Percentiles rank a stretch among this genome's conserved stretches.
phyloP scores from a whole-genome alignment of 208 protist genomes.

The Wallacemonas collosoma region DNA sequence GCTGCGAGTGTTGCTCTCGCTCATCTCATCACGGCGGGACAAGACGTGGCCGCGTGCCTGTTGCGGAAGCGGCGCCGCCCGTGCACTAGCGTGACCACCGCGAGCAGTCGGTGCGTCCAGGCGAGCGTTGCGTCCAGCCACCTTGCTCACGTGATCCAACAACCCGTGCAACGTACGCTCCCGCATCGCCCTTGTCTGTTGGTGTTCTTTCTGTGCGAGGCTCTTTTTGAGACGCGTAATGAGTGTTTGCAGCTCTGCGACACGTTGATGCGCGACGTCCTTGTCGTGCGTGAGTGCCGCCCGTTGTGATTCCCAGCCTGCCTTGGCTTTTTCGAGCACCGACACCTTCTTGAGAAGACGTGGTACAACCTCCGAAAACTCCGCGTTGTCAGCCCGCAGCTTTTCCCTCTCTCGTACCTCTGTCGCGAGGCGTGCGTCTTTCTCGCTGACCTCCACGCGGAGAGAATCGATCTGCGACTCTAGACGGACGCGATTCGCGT shows the following conservation, averaged over 20 bases:
- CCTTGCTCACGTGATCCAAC: neutral
- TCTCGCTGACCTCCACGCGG: neutral
- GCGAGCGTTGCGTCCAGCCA: constrained; percentile 1
- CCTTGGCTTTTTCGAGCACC: constrained; percentile 37
- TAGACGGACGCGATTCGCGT: constrained; percentile 1
- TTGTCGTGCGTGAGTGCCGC: constrained; percentile 2
- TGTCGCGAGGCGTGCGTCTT: neutral
- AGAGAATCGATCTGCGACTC: neutral
- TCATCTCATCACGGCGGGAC: neutral
- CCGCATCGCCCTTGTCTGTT: neutral
- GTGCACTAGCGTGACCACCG: neutral
- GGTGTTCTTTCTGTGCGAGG: constrained; percentile 2
- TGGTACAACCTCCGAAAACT: constrained; percentile 49
- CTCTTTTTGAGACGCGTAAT: neutral
- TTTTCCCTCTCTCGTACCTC: constrained; percentile 18
- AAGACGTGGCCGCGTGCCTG: constrained; percentile 7
- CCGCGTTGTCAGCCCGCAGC: constrained; percentile 29
- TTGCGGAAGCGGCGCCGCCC: neutral
- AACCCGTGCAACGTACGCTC: constrained; percentile 7
- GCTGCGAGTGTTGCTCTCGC: neutral
- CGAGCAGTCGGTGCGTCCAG: neutral
- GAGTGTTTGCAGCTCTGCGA: constrained; percentile 12
- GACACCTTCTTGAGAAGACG: constrained; percentile 44
- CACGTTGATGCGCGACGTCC: constrained; percentile 9
- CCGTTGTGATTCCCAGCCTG: constrained; percentile 24